A percentile compares a stretch with the other conserved stretches of the same genome.
Conservation (phyloP, 169 alveolate species). For the Theileria annulata region DNA sequence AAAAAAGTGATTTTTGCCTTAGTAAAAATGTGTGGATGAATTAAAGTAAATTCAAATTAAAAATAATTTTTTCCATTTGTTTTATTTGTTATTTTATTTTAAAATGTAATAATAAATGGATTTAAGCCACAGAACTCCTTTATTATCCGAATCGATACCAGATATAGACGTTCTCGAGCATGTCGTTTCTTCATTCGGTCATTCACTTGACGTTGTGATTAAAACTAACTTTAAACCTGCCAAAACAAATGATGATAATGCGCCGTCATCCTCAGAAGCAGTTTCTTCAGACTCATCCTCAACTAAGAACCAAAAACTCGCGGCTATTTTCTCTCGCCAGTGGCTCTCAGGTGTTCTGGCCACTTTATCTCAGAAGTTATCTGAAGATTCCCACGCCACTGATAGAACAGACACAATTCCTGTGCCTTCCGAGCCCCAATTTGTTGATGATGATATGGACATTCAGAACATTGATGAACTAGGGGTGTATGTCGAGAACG, state of each 20-base stretch:
- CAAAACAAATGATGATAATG: conserved; percentile 9
- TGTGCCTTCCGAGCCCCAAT: conserved; percentile 40
- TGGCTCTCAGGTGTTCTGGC: conserved; percentile 65
- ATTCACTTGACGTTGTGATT: conserved; percentile 49
- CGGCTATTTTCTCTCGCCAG: conserved; percentile 63
- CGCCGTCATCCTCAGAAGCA: conserved; percentile 12
- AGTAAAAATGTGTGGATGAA: conserved; percentile 15
- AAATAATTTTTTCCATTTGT: neutral
- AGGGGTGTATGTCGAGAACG: conserved; percentile 62
- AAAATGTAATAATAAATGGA: conserved; percentile 1
- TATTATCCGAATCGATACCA: conserved; percentile 28
- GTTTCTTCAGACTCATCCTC: conserved; percentile 9
- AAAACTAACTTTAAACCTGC: conserved; percentile 56
- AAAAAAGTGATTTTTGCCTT: neutral
- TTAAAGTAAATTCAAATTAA: neutral
- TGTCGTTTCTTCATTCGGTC: conserved; percentile 59
- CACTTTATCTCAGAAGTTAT: conserved; percentile 36
- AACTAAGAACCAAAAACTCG: conserved; percentile 61
- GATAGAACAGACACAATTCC: conserved; percentile 1
- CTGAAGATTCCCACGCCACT: conserved; percentile 11
- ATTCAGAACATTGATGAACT: conserved; percentile 30
- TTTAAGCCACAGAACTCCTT: conserved; percentile 26
- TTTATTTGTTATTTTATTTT: neutral
- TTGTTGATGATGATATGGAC: conserved; percentile 48
- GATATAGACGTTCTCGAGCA: conserved; percentile 58